Evolutionary conservation across 805 yeast species (phyloP).

Genomic region (Wickerhamomyces xylosicus): DNA sequence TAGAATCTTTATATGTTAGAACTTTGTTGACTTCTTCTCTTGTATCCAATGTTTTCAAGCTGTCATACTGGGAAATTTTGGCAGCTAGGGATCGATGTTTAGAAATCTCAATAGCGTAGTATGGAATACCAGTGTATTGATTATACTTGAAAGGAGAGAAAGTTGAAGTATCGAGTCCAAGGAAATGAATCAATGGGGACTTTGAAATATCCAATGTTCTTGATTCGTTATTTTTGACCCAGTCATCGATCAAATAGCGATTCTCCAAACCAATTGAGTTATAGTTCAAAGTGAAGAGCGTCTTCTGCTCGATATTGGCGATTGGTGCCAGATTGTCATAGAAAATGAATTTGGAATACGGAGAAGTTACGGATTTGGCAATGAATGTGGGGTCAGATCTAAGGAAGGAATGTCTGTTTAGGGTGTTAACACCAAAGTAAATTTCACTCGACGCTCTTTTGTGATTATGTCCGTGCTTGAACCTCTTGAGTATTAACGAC

Average conservation of each 20-base stretch:
- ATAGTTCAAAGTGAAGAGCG: constrained; percentile 8
- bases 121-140: constrained; percentile 52
- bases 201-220: constrained; percentile 3
- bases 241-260: constrained; percentile 11
- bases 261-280: constrained; percentile 8
- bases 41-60: constrained; percentile 6
- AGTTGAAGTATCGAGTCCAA: constrained; percentile 31
- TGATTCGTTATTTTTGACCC: constrained; percentile 12
- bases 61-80: constrained; percentile 3
- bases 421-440: constrained; percentile 38
- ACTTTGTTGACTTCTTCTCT: constrained; percentile 16
- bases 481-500: neutral
- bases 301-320: constrained; percentile 7
- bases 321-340: constrained; percentile 23
- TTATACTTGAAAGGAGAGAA: constrained; percentile 32
- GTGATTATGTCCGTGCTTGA: neutral
- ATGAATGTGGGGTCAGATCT: constrained; percentile 41
- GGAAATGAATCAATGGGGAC: constrained; percentile 21
- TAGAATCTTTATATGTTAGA: constrained; percentile 35
- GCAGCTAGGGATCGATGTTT: constrained; percentile 11
- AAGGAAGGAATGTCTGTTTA: constrained; percentile 48
- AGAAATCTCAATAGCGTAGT: constrained; percentile 51
- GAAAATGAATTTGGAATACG: constrained; percentile 32
- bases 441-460: constrained; percentile 7
- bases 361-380: constrained; percentile 29